Percentiles rank a stretch among this genome's conserved stretches.
These are phyloP conservation scores for Candida yuanshanica DNA, from an alignment of 805 yeast species.

Conservation along the genomic window DNA sequence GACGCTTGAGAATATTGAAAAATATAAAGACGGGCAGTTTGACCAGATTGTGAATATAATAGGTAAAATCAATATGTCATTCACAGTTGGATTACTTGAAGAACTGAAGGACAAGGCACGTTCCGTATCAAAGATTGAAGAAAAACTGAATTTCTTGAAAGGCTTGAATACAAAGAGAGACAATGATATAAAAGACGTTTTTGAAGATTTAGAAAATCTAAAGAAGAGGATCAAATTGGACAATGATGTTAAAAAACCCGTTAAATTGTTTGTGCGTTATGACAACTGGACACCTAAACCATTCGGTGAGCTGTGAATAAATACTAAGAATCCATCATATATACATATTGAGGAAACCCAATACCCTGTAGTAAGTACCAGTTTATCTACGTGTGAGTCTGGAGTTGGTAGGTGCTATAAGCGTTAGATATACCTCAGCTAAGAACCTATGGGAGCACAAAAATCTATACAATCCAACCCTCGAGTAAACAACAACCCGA, in stretches of 20 bases:
- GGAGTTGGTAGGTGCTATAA: no score
- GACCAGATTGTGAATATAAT: constrained; percentile 11
- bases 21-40: neutral
- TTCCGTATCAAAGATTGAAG: neutral
- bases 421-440: no score
- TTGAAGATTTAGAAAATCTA: constrained; percentile 25
- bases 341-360: no score
- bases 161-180: constrained; percentile 1
- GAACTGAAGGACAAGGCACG: neutral
- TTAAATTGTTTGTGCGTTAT: constrained; percentile 14
- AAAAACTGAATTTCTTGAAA: neutral
- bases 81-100: constrained; percentile 7
- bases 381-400: no score
- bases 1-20: constrained; percentile 3
- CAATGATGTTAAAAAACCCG: constrained; percentile 1
- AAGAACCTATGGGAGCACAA: no score
- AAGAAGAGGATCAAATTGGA: constrained; percentile 21
- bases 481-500: no score
- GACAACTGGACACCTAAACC: constrained; percentile 48
- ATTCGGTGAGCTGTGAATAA: constrained; percentile 39
- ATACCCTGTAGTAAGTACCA: no score
- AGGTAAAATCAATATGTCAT: constrained; percentile 11
- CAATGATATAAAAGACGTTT: constrained; percentile 12
- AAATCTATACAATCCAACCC: no score
- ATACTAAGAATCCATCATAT: neutral